Evolutionary conservation across 164 flowering plant genomes (phyloP), one percentile per base, ranked within the genome.

Genomic region (Sextonia rubra): DNA sequence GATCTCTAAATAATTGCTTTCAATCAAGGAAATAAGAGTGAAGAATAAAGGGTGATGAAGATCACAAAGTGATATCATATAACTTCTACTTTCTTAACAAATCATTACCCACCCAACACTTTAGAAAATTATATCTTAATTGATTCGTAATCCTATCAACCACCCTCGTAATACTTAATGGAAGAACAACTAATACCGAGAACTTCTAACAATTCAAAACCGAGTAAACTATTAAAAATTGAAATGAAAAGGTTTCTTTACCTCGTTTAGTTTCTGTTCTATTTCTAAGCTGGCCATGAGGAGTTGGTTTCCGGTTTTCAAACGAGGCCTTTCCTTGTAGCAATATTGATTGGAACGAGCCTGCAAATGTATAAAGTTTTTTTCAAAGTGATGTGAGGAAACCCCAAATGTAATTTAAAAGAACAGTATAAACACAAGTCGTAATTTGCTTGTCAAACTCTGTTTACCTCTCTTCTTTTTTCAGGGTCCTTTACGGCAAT

Each of bases 281-380:
- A 94, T 71, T 15, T 87, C 88, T 68, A 81, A 12, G 75, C 93
- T 87, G 71, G 79, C 83, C 23, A 62, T 82, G 12, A 89, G 69
- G 56, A 91, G 90, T 65, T 91, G 86, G 18, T 80, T 4, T 18
- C 85, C 98, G 0, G 98, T 94, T 72, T 78, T 84, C 85, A 94
- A 76, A 15, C 98, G 91, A 14, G 89, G 92, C 61, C 81, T 76
- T 24, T 96, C 98, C 64, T 90, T 90, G 88, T 94, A 94, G 81
- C 96, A 94, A 37, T 83, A 85, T 3, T 83, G 86, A 68, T 91
- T 93, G 7, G 77, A 75, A 8, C 95, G 83, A 26, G 91, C 68
- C 97, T 92, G 85, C 12, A 70, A 61, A 3, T 32, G 1, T 14
- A 25, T 17, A 52, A 15, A 44, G 1, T 3, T 30, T 27, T 27